Evolutionary conservation across 345 rosid species (phyloP), one percentile per base, ranked within the genome.

Genomic region (Eucalyptus grandis): DNA sequence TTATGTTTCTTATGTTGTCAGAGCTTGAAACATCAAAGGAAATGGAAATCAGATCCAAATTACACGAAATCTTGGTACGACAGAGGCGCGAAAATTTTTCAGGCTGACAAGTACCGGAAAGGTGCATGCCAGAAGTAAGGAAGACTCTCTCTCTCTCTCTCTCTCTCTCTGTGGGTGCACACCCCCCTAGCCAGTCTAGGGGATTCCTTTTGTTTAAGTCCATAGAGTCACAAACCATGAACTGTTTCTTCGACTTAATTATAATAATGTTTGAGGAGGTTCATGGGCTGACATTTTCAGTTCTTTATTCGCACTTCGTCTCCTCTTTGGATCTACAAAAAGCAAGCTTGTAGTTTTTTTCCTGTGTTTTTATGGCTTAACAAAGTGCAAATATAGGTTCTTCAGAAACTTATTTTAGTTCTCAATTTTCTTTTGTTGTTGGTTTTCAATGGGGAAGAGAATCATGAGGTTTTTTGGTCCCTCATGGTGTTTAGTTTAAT

Each of bases 21-120:
- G 95, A 95, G 97, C 90, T 94, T 95, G 90, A 96, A 95, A 92
- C 98, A 96, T 95, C 98, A 95, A 94, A 92, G 97, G 94, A 96
- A 96, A 56, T 95, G 96, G 98, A 95, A 95, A 87, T 94, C 96
- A 31, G 97, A 96, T 89, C 98, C 97, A 31, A 94, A 96, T 87
- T 96, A 95, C 92, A 94, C 98, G 5, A 94, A 95, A 87, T 93
- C 96, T 22, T 95, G 98, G 97, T 95, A 95, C 86, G 97, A 95
- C 50, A 92, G 96, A 90, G 96, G 96, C 69, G 98, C 97, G 7
- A 95, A 95, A 88, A 89, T 91, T 37, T 95, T 82, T 87, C 98
- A 95, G 91, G 98, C 97, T 31, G 96, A 95, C 14, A 95, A 95
- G 86, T 96, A 92, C 89, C 90, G 97, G 87, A 95, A 96, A 90